Conservation (phyloP, 2,329 filamentous ascomycete species). For the Pezicula radicicola region DNA sequence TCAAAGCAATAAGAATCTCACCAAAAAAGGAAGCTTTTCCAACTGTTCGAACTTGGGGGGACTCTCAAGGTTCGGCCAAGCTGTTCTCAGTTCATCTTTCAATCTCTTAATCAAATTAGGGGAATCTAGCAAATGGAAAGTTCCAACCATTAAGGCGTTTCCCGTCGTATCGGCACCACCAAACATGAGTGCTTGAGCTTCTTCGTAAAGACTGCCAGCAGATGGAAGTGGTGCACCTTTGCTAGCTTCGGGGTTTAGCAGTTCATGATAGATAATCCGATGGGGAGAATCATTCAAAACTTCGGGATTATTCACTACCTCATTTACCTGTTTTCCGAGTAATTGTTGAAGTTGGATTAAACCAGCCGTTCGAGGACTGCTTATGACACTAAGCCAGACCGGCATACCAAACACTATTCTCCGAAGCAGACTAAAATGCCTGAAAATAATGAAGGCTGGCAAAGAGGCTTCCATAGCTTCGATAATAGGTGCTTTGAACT, state of each 20-base stretch:
- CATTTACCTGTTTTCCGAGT: conserved; percentile 14
- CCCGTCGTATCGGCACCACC: conserved; percentile 42
- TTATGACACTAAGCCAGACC: conserved; percentile 15
- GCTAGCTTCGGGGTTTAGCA: conserved; percentile 28
- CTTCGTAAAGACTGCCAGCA: conserved; percentile 33
- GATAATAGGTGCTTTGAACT: conserved; percentile 38
- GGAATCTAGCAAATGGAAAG: conserved; percentile 35
- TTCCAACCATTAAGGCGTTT: conserved; percentile 37
- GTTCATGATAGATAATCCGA: conserved; percentile 32
- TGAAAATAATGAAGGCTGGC: conserved; percentile 33
- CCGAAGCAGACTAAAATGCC: conserved; percentile 30
- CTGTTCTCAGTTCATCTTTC: conserved; percentile 32
- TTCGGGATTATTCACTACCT: conserved; percentile 13
- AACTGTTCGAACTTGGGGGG: conserved; percentile 30
- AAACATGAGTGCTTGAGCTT: conserved; percentile 42
- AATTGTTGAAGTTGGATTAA: conserved; percentile 16
- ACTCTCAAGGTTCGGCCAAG: conserved; percentile 32
- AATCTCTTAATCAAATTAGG: conserved; percentile 30
- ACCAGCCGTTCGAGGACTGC: conserved; percentile 17
- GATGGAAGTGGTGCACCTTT: conserved; percentile 20
- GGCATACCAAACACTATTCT: conserved; percentile 22
- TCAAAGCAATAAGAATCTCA: not conserved
- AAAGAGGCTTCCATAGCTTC: conserved; percentile 36
- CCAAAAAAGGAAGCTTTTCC: conserved; percentile 30
- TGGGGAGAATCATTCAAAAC: conserved; percentile 25